Evolutionary conservation across 2,329 filamentous ascomycete genomes (phyloP).

Genomic region (Triangularia verruculosa): DNA sequence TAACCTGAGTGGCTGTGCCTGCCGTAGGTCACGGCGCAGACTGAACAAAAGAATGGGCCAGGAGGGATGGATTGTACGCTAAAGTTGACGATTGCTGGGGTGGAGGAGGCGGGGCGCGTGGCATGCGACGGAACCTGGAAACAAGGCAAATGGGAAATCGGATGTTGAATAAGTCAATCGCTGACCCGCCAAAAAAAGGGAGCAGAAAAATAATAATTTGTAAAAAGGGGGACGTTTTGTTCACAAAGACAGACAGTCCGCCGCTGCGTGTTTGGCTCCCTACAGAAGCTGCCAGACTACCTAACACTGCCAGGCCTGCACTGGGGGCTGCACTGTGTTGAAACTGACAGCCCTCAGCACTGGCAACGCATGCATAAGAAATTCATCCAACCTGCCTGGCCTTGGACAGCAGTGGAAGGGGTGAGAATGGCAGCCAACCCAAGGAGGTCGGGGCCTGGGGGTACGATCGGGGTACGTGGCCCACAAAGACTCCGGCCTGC

Average conservation of each 20-base stretch:
- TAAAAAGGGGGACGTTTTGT: constrained; percentile 6
- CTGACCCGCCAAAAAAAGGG: constrained; percentile 8
- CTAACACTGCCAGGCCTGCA: not conserved
- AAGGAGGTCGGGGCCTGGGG: constrained; percentile 5
- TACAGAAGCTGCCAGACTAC: not conserved
- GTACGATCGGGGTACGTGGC: constrained; percentile 14
- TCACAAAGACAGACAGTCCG: not conserved
- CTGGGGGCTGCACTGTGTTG: not conserved
- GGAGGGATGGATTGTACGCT: constrained; percentile 4
- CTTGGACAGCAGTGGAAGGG: not conserved
- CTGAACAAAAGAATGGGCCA: constrained; percentile 17
- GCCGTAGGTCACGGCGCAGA: constrained; percentile 8
- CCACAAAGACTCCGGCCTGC: constrained; percentile 15
- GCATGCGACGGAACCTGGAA: constrained; percentile 19
- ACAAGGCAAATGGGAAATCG: constrained; percentile 12
- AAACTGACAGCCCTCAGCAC: not conserved
- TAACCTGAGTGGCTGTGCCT: constrained; percentile 27
- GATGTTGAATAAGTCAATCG: constrained; percentile 2
- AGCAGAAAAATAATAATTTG: constrained; percentile 11
- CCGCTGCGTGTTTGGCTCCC: constrained; percentile 6
- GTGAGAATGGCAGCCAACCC: not conserved
- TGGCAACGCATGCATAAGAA: not conserved
- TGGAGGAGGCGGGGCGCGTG: constrained; percentile 12
- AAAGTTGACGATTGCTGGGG: constrained; percentile 16
- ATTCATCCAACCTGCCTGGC: not conserved